Percentiles rank a stretch among this genome's conserved stretches.
Conservation (phyloP, 768 basidiomycete species). For the Crepidotus variabilis region DNA sequence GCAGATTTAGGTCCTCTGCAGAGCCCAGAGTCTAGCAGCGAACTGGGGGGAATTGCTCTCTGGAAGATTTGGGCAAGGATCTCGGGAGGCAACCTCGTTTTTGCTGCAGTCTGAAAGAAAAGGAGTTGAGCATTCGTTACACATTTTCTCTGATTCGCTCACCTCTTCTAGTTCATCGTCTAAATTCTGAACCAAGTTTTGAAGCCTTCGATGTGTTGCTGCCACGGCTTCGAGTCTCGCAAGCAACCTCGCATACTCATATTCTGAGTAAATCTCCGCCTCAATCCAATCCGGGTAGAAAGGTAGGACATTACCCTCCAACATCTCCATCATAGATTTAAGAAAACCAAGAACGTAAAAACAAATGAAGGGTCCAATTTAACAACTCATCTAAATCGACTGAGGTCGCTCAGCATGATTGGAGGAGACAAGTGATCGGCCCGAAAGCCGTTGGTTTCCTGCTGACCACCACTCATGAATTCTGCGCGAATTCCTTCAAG, state of each 20-base stretch:
- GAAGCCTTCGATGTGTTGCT: neutral
- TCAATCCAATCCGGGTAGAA: no score
- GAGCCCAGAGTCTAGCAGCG: slow-evolving; percentile 14
- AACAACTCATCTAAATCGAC: no score
- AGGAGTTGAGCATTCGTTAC: neutral
- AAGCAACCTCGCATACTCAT: neutral
- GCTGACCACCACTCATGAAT: neutral
- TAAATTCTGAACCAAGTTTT: no score
- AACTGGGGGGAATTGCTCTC: slow-evolving; percentile 18
- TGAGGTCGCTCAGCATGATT: no score
- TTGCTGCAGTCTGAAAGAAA: neutral
- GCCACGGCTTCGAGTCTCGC: neutral
- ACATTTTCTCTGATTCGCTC: neutral
- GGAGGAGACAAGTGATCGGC: no score
- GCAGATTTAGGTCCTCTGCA: slow-evolving; percentile 14
- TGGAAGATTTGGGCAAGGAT: slow-evolving; percentile 21
- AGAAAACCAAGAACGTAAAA: no score
- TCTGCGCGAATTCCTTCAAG: neutral
- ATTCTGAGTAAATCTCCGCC: no score
- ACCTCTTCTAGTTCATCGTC: neutral
- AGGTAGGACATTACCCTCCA: no score
- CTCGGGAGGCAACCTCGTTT: slow-evolving; percentile 17
- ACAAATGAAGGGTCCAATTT: no score
- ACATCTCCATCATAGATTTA: no score
- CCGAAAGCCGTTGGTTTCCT: no score